Evolutionary conservation across 2,329 filamentous ascomycete genomes (phyloP).

Genomic region (Tolypocladium amazonense): DNA sequence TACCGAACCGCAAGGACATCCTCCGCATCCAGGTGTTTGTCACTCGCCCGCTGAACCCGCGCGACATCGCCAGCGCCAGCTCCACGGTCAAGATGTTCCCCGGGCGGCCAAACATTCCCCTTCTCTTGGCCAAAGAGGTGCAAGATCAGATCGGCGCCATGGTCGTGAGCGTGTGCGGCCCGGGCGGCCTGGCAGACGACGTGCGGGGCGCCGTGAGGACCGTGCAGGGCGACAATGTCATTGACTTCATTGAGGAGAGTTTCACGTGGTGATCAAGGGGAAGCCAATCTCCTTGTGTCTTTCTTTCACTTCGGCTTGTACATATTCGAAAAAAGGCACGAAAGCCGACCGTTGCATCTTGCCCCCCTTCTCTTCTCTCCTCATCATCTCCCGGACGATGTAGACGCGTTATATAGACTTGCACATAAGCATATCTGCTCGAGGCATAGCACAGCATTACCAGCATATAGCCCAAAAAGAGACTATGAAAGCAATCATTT

Average conservation of each 20-base stretch:
- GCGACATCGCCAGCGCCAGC: conserved; percentile 67
- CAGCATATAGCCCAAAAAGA: neutral
- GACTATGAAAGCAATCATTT: neutral
- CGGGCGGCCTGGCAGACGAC: conserved; percentile 65
- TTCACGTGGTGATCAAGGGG: conserved; percentile 48
- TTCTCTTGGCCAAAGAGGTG: conserved; percentile 73
- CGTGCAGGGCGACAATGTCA: conserved; percentile 50
- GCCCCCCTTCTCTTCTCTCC: neutral
- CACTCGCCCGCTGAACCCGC: conserved; percentile 75
- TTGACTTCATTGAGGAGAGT: conserved; percentile 70
- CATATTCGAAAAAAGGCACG: conserved; percentile 1
- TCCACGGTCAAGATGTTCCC: conserved; percentile 85
- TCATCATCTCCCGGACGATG: neutral
- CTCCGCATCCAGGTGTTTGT: conserved; percentile 84
- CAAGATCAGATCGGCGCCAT: conserved; percentile 77
- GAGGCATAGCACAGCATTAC: conserved; percentile 1
- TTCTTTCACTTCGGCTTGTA: conserved; percentile 5
- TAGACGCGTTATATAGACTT: conserved; percentile 3
- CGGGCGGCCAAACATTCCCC: conserved; percentile 72
- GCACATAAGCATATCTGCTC: neutral
- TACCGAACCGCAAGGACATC: conserved; percentile 72
- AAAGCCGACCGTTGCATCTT: neutral
- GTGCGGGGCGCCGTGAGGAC: conserved; percentile 58
- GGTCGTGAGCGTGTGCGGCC: conserved; percentile 73
- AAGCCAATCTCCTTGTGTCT: neutral